A percentile compares a stretch with the other conserved stretches of the same genome.
phyloP scores from a whole-genome alignment of 169 alveolate species.

The Eimeria maxima region DNA sequence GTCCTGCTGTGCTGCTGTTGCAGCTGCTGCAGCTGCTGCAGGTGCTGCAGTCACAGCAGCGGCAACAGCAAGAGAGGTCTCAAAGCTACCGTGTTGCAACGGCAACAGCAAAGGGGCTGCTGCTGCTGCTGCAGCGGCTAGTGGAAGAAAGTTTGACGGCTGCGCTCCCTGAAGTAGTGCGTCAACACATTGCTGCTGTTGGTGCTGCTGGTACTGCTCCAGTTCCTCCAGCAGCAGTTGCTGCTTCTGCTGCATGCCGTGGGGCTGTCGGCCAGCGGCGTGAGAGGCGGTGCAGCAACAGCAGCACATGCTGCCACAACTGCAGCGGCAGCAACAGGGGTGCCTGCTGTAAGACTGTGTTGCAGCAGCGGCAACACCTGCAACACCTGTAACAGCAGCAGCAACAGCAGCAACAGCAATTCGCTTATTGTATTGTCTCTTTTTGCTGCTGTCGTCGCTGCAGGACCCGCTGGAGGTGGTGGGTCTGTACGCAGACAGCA shows the following conservation, averaged over 20 bases:
- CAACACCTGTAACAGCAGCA: not conserved
- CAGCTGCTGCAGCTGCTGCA: conserved; percentile 1
- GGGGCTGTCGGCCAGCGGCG: not conserved
- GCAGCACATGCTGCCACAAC: too few species aligned
- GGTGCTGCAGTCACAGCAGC: too few species aligned
- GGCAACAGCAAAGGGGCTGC: conserved; percentile 20
- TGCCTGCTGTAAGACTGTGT: too few species aligned
- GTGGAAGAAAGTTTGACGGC: not conserved
- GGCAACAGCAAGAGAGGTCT: not conserved
- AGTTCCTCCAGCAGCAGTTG: not conserved
- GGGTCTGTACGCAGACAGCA: not conserved
- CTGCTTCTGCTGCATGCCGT: not conserved
- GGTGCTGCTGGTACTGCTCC: conserved; percentile 19
- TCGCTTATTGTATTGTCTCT: too few species aligned
- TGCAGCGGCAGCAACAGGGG: too few species aligned
- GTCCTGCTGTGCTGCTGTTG: conserved; percentile 45
- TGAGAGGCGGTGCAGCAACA: too few species aligned
- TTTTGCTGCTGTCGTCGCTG: too few species aligned
- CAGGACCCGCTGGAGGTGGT: not conserved
- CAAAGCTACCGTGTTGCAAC: not conserved
- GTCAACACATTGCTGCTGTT: not conserved
- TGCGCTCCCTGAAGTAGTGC: conserved; percentile 7
- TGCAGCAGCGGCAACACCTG: too few species aligned
- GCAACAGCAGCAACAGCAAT: not conserved
- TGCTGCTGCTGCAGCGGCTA: not conserved